Evolutionary conservation across 345 rosid species (phyloP).

Genomic region (Eucalyptus brandiana): DNA sequence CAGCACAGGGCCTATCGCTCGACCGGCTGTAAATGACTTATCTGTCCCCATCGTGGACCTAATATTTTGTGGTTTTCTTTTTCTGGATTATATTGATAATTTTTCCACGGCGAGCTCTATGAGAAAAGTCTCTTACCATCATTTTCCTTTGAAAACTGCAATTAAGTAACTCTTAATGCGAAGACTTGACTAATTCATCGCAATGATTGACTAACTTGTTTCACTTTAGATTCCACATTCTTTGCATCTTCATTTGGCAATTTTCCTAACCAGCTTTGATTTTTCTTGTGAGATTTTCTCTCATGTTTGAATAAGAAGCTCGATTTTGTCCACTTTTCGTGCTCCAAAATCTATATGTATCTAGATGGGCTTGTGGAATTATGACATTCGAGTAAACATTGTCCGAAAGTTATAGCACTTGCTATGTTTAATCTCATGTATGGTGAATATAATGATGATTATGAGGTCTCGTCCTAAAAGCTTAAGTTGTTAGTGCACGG

Average conservation of each 20-base stretch:
- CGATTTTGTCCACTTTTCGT: neutral
- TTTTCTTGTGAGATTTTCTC: neutral
- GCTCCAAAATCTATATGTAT: neutral
- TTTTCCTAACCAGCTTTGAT: neutral
- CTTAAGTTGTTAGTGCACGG: neutral
- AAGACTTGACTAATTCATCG: neutral
- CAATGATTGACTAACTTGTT: neutral
- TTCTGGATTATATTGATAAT: too few relatives aligned
- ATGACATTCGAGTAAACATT: fast-evolving
- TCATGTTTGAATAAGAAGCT: fast-evolving
- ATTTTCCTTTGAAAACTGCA: neutral
- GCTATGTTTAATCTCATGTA: neutral
- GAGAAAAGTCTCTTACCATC: neutral
- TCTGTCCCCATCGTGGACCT: fast-evolving
- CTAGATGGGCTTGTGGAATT: fast-evolving
- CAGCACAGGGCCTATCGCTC: too few relatives aligned
- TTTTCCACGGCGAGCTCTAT: neutral
- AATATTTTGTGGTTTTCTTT: too few relatives aligned
- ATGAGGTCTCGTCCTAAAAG: neutral
- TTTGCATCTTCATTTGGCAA: neutral
- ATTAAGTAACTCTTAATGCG: fast-evolving
- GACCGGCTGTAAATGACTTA: too few relatives aligned
- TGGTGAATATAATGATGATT: neutral
- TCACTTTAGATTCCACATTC: neutral
- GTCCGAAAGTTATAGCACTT: fast-evolving